Evolutionary conservation across 306 rosid species (phyloP).

Genomic region (apple (Malus domestica)): DNA sequence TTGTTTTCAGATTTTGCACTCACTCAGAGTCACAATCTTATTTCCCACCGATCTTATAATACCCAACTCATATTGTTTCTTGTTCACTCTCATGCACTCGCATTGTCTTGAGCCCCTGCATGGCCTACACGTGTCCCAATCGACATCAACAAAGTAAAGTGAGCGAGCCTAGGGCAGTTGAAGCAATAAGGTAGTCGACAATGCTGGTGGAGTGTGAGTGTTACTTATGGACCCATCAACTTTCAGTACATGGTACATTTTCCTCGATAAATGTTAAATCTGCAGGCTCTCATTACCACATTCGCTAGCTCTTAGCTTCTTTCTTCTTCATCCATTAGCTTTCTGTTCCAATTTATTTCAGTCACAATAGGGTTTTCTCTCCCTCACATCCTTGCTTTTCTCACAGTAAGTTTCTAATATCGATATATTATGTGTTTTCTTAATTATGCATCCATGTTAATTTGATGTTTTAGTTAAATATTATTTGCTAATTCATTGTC

Average conservation of each 20-base stretch:
- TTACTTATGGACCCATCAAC: not conserved
- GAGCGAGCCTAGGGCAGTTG: slow-evolving; percentile 48
- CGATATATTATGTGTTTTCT: not conserved
- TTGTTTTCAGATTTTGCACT: not conserved
- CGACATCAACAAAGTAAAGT: slow-evolving; percentile 13
- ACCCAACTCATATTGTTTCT: not conserved
- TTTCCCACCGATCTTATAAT: not conserved
- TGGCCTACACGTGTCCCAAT: slow-evolving; percentile 27
- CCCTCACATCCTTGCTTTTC: slow-evolving; percentile 25
- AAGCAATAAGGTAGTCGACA: slow-evolving; percentile 20
- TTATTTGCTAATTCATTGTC: not conserved
- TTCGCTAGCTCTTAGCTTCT: slow-evolving; percentile 7
- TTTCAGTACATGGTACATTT: not conserved
- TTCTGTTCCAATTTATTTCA: not conserved
- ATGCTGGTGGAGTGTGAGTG: slow-evolving; percentile 15
- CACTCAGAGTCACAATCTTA: too few species aligned
- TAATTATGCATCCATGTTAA: not conserved
- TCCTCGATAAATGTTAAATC: slow-evolving; percentile 26
- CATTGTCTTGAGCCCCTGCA: not conserved
- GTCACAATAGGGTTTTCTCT: slow-evolving; percentile 37
- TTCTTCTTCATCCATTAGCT: not conserved
- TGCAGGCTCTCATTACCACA: not conserved
- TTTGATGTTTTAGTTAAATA: too few species aligned
- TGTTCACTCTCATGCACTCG: not conserved
- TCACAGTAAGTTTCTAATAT: slow-evolving; percentile 35